Percentiles rank a stretch among this genome's conserved stretches.
phyloP scores from a whole-genome alignment of 352 stramenopile species.

The Aphanomyces cochlioides region DNA sequence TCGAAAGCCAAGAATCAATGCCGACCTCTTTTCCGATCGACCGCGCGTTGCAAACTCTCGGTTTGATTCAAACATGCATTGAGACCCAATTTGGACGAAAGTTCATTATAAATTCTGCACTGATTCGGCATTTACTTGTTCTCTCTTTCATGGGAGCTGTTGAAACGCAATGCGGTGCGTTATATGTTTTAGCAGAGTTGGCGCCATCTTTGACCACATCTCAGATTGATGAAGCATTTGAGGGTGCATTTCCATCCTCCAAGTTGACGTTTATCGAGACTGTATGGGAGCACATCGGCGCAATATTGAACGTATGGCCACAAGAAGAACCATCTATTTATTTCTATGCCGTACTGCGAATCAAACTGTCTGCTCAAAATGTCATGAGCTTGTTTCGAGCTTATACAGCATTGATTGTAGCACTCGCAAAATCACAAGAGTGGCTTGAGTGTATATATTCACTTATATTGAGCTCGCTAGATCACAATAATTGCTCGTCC shows the following conservation, averaged over 20 bases:
- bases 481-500: background rate
- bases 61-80: conserved; percentile 55
- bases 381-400: conserved; percentile 40
- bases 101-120: conserved; percentile 53
- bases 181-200: conserved; percentile 50
- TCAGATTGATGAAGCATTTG: conserved; percentile 41
- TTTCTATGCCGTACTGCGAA: conserved; percentile 30
- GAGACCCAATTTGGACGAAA: conserved; percentile 52
- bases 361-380: conserved; percentile 48
- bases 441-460: conserved; percentile 39
- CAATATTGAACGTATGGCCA: conserved; percentile 11
- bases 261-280: conserved; percentile 35
- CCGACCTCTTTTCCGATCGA: conserved; percentile 39
- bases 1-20: conserved; percentile 2
- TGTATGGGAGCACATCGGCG: conserved; percentile 8
- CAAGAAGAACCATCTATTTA: background rate
- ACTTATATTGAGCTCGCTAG: conserved; percentile 34
- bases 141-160: conserved; percentile 49
- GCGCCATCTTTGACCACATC: conserved; percentile 37
- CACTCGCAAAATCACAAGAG: conserved; percentile 14
- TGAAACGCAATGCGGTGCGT: conserved; percentile 48
- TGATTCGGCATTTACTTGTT: conserved; percentile 58
- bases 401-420: conserved; percentile 52
- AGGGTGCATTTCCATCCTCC: conserved; percentile 32
- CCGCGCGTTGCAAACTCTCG: conserved; percentile 60